Percentiles rank a stretch among this genome's conserved stretches.
Evolutionary conservation across 176 grass and related monocot genomes (phyloP).

Genomic region (Oryza rufipogon): DNA sequence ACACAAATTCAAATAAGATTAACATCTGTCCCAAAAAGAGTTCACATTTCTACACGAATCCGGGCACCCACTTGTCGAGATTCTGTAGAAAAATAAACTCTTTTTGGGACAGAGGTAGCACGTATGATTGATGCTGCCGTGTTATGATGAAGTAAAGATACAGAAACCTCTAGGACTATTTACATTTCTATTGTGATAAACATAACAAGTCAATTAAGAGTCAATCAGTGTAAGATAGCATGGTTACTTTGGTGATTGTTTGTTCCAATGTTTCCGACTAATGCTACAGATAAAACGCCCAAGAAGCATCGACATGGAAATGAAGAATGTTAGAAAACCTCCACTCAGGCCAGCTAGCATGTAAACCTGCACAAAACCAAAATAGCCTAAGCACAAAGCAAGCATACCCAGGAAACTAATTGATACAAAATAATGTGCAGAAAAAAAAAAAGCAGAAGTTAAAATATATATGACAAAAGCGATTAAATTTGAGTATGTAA

Average conservation of each 20-base stretch:
- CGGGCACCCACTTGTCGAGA: too few relatives aligned
- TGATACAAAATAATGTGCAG: constrained; percentile 17
- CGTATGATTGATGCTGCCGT: not conserved
- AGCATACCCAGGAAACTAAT: not conserved
- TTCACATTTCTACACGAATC: too few relatives aligned
- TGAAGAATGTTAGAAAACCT: constrained; percentile 90
- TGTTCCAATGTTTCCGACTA: constrained; percentile 49
- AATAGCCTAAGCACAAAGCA: constrained; percentile 1
- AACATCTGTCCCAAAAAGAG: too few relatives aligned
- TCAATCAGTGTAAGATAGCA: constrained; percentile 10
- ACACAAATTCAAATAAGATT: not conserved
- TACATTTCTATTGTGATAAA: constrained; percentile 5
- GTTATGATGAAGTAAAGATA: not conserved
- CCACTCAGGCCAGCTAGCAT: constrained; percentile 71
- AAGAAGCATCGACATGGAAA: constrained; percentile 86
- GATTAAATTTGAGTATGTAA: constrained; percentile 9
- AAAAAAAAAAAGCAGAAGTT: not conserved
- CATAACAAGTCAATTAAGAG: constrained; percentile 14
- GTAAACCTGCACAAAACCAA: constrained; percentile 60
- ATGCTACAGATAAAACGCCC: constrained; percentile 60
- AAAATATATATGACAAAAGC: not conserved
- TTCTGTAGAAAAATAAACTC: too few relatives aligned
- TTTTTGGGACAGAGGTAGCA: too few relatives aligned
- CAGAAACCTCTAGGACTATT: not conserved
- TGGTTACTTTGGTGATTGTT: constrained; percentile 67